Evolutionary conservation across 768 basidiomycete genomes (phyloP).

Genomic region (Hygrophorus pudorinus): DNA sequence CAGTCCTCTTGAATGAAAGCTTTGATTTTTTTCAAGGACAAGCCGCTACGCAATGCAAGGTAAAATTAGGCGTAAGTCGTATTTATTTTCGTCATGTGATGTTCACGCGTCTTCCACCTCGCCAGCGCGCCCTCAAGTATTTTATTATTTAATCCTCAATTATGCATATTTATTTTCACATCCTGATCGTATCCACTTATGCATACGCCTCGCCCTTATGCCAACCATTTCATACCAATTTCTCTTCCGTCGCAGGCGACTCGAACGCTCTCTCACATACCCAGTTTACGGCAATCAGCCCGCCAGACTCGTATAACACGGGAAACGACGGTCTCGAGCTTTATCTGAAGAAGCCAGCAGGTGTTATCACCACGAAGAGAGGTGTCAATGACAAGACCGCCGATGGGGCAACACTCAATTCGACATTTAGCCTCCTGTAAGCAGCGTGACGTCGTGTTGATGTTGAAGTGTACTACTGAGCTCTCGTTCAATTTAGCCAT

Average conservation of each 20-base stretch:
- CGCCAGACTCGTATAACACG: constrained; percentile 18
- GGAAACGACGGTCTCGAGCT: constrained; percentile 20
- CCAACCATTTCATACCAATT: constrained; percentile 18
- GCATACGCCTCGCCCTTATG: constrained; percentile 4
- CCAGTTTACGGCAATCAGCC: constrained; percentile 21
- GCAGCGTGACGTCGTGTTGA: constrained; percentile 1
- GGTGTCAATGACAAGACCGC: constrained; percentile 26
- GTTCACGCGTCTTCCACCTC: too few relatives aligned
- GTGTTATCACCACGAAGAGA: constrained; percentile 18
- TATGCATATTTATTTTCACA: not conserved
- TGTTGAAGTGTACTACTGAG: not conserved
- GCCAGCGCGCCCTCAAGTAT: too few relatives aligned
- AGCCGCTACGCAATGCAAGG: too few relatives aligned
- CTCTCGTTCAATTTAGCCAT: constrained; percentile 14
- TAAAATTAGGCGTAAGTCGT: too few relatives aligned
- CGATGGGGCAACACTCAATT: constrained; percentile 30
- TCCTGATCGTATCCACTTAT: not conserved
- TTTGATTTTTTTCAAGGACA: too few relatives aligned
- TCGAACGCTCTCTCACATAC: constrained; percentile 6
- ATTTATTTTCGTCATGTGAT: too few relatives aligned
- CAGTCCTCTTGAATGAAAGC: too few relatives aligned
- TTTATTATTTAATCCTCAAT: not conserved
- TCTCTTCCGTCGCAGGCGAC: constrained; percentile 12
- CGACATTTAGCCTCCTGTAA: constrained; percentile 26
- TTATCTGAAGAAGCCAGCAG: constrained; percentile 21